Evolutionary conservation across 2,329 filamentous ascomycete genomes (phyloP).

Genomic region (Neonectria coccinea): DNA sequence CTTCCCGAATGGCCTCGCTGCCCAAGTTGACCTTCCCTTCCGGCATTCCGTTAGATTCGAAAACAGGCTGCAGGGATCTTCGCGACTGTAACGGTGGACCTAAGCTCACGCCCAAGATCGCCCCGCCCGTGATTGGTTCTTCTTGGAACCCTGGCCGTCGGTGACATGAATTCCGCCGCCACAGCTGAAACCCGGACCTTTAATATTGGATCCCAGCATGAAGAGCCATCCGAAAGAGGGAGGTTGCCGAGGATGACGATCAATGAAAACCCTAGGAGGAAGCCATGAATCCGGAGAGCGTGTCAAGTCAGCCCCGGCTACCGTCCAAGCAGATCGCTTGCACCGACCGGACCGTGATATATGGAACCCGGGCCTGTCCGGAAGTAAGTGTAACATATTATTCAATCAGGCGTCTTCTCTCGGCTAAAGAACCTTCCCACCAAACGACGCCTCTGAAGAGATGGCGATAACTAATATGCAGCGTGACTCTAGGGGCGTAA

Average conservation of each 20-base stretch:
- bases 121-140: conserved; percentile 29
- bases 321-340: conserved; percentile 8
- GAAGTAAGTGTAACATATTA: not conserved
- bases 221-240: conserved; percentile 20
- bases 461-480: not conserved
- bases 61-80: conserved; percentile 31
- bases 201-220: conserved; percentile 26
- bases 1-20: conserved; percentile 5
- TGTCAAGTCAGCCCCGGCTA: conserved; percentile 11
- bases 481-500: not conserved
- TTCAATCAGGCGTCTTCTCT: not conserved
- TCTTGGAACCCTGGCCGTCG: conserved; percentile 28
- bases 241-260: conserved; percentile 24
- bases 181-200: conserved; percentile 33
- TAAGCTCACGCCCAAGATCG: conserved; percentile 23
- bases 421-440: not conserved
- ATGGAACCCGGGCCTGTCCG: conserved; percentile 7
- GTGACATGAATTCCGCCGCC: conserved; percentile 40
- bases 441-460: not conserved
- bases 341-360: conserved; percentile 13
- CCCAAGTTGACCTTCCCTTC: conserved; percentile 13
- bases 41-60: conserved; percentile 18
- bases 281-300: conserved; percentile 15
- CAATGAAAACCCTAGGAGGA: conserved; percentile 17
- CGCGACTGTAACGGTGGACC: conserved; percentile 30